Conservation (phyloP, 768 basidiomycete genomes). For the Guyanaporus albipodus region DNA sequence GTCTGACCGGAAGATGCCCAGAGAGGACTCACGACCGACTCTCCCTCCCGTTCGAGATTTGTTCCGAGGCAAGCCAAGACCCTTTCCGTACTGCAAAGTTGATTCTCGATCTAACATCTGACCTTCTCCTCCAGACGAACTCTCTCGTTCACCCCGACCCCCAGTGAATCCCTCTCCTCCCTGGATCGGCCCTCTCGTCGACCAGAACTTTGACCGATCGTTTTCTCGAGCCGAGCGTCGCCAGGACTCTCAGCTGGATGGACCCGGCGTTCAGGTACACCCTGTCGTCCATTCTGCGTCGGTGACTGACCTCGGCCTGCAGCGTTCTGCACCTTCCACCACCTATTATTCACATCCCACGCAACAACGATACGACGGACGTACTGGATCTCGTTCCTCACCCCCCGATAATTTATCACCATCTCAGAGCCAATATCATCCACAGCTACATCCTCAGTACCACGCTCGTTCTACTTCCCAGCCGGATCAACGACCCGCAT, state of each 20-base stretch:
- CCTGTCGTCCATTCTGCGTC: not conserved
- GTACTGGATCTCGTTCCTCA: slow-evolving; percentile 14
- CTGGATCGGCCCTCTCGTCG: slow-evolving; percentile 42
- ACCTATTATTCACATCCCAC: slow-evolving; percentile 19
- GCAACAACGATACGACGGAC: slow-evolving; percentile 29
- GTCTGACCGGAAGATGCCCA: slow-evolving; percentile 24
- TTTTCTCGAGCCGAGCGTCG: slow-evolving; percentile 23
- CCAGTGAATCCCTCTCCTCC: slow-evolving; percentile 38
- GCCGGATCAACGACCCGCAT: slow-evolving; percentile 22
- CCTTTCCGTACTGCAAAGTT: not conserved
- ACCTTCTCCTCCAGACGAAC: slow-evolving; percentile 38
- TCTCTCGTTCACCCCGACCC: slow-evolving; percentile 39
- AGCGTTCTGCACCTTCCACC: slow-evolving; percentile 23
- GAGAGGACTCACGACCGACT: slow-evolving; percentile 44
- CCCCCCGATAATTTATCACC: slow-evolving; percentile 23
- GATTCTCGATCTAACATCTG: not conserved
- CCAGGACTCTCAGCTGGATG: slow-evolving; percentile 22
- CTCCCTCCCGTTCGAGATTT: slow-evolving; percentile 71
- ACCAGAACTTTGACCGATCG: slow-evolving; percentile 23
- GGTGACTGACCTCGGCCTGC: slow-evolving; percentile 3
- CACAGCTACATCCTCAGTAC: slow-evolving; percentile 19
- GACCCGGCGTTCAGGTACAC: slow-evolving; percentile 32
- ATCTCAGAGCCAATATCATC: slow-evolving; percentile 19
- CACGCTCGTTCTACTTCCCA: slow-evolving; percentile 29
- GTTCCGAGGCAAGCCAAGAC: slow-evolving; percentile 48